Evolutionary conservation across 768 basidiomycete genomes (phyloP).

Genomic region (Leucogyrophana mollusca): DNA sequence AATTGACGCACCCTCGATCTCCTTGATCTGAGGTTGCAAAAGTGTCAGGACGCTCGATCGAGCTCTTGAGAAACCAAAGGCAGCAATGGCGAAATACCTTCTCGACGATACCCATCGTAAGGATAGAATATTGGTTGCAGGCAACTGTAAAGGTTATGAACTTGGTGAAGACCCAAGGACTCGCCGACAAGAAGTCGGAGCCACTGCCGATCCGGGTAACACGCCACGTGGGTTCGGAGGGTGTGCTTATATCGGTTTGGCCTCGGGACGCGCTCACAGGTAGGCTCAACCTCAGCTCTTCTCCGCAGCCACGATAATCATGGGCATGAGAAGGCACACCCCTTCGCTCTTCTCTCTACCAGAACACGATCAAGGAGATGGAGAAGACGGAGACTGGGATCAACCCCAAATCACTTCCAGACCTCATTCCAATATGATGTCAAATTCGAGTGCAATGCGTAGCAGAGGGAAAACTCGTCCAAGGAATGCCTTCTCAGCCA

Average conservation of each 20-base stretch:
- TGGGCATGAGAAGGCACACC: conserved; percentile 44
- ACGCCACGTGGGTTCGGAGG: too few species aligned
- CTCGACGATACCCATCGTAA: conserved; percentile 88
- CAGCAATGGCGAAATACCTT: conserved; percentile 67
- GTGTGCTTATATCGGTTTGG: too few species aligned
- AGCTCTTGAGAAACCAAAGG: background rate
- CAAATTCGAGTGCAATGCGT: conserved; percentile 28
- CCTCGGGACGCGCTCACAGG: too few species aligned
- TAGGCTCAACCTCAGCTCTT: too few species aligned
- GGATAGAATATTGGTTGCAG: too few species aligned
- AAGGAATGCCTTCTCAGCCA: conserved; percentile 27
- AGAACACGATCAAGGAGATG: conserved; percentile 51
- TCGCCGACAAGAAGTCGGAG: too few species aligned
- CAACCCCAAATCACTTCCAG: conserved; percentile 31
- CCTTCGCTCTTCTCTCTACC: conserved; percentile 69
- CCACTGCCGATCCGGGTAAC: too few species aligned
- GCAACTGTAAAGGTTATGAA: too few species aligned
- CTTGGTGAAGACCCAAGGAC: too few species aligned
- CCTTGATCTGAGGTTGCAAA: conserved; percentile 70
- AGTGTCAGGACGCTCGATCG: conserved; percentile 1
- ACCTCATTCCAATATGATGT: conserved; percentile 16
- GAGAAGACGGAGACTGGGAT: conserved; percentile 48
- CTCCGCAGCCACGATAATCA: too few species aligned
- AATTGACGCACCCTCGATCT: conserved; percentile 81
- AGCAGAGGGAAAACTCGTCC: conserved; percentile 30